A percentile compares a stretch with the other conserved stretches of the same genome.
Evolutionary conservation across 1,284 basidiomycete species (phyloP).

Genomic region (Cryptococcus jaspeensis): DNA sequence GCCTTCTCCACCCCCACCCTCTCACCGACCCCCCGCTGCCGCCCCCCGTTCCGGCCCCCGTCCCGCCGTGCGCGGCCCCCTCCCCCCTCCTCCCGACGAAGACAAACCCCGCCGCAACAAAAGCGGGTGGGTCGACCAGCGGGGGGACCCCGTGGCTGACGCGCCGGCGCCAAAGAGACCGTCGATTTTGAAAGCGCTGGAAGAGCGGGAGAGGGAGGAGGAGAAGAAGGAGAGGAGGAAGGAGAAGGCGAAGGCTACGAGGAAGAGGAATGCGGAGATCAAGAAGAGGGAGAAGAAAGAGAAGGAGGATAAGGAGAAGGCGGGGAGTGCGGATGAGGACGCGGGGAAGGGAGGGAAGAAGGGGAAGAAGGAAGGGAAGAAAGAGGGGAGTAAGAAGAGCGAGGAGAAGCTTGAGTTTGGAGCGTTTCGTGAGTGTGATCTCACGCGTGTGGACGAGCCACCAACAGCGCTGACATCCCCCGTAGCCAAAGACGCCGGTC

Average conservation of each 20-base stretch:
- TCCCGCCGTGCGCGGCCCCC: neutral
- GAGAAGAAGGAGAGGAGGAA: slow-evolving; percentile 12
- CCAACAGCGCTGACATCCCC: too few species aligned
- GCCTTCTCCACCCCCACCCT: too few species aligned
- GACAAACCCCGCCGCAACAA: neutral
- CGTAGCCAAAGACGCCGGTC: slow-evolving; percentile 20
- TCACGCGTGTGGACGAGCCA: too few species aligned
- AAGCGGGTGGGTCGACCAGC: neutral
- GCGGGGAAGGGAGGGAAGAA: neutral
- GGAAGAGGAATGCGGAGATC: slow-evolving; percentile 2
- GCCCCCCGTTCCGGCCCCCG: neutral
- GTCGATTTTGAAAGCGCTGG: neutral
- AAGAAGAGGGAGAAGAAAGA: slow-evolving; percentile 11
- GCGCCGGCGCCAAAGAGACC: neutral
- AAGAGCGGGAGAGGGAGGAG: slow-evolving; percentile 3
- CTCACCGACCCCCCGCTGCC: neutral
- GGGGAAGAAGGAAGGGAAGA: slow-evolving; percentile 6
- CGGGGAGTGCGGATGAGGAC: slow-evolving; percentile 1
- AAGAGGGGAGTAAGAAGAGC: slow-evolving; percentile 5
- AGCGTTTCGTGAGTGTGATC: slow-evolving; percentile 28
- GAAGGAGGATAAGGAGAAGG: neutral
- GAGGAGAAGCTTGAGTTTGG: slow-evolving; percentile 20
- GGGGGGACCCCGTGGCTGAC: neutral
- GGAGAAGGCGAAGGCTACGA: slow-evolving; percentile 9
- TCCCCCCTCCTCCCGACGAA: neutral